Base-by-base conservation (phyloP, 345 rosid genomes). In the Orychophragmus violaceus region DNA sequence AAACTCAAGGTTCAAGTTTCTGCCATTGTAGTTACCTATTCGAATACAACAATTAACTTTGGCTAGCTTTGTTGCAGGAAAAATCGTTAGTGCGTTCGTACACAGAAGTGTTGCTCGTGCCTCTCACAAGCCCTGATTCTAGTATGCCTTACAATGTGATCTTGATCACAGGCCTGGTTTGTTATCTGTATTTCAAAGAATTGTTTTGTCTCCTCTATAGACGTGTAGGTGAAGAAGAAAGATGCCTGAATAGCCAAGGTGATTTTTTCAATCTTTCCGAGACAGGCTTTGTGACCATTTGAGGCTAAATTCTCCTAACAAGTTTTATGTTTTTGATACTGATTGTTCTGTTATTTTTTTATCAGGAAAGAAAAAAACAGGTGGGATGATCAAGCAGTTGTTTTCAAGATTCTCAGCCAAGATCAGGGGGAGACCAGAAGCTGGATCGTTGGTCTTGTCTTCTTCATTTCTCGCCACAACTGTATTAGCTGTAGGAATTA, bases 221-320 rank as follows among this genome's bases (percentile, higher is more conserved):
- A n/a, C n/a, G n/a, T n/a, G n/a, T n/a, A 27, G 78, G 76, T 11
- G 92, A 88, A 82, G 94, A 90, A 80, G 98, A 86, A 72, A 88
- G 91, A 70, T 55, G 82, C 41, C 90, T 81, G 36, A 83, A 80
- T 71, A 74, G 70, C 61, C 82, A 75, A n/a, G n/a, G n/a, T n/a
- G n/a, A n/a, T n/a, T n/a, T n/a, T n/a, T n/a, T n/a, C n/a, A n/a
- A n/a, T n/a, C n/a, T n/a, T n/a, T n/a, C n/a, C n/a, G n/a, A n/a
- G n/a, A n/a, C n/a, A n/a, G n/a, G n/a, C n/a, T n/a, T n/a, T n/a
- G n/a, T n/a, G n/a, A n/a, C n/a, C n/a, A n/a, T n/a, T 55, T 45
- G 46, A 46, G 36, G 48, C 28, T 45, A 27, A 16, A 11, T 24
- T 35, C 1, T 52, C 23, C 14, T 70, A 21, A 70, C 24, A 7